A percentile compares a stretch with the other conserved stretches of the same genome.
These are phyloP conservation scores for Lactarius hatsudake DNA, from an alignment of 768 basidiomycete species.

Conservation along the genomic window DNA sequence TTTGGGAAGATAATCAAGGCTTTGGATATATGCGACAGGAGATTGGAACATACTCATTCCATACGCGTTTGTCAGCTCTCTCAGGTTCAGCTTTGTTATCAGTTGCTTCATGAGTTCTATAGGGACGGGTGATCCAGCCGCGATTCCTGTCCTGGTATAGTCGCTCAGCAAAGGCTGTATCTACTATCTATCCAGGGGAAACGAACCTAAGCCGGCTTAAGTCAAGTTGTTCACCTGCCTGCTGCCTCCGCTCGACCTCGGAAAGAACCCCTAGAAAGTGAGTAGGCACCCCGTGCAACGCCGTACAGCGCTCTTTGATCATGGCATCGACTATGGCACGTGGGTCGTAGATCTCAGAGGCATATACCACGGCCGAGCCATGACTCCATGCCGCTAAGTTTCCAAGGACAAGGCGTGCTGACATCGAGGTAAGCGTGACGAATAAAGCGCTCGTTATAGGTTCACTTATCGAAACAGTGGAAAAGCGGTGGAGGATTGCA, in stretches of 20 bases:
- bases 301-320: conserved; percentile 67
- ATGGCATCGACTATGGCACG: conserved; percentile 67
- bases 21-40: conserved; percentile 3
- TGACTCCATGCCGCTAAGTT: conserved; percentile 78
- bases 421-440: conserved; percentile 11
- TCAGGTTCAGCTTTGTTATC: conserved; percentile 63
- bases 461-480: conserved; percentile 84
- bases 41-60: conserved; percentile 70
- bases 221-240: conserved; percentile 46
- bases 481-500: conserved; percentile 85
- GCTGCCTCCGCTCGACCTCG: conserved; percentile 58
- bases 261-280: conserved; percentile 75
- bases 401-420: conserved; percentile 70
- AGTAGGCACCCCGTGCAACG: conserved; percentile 81
- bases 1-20: conserved; percentile 31
- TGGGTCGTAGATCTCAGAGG: conserved; percentile 63
- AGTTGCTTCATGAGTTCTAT: conserved; percentile 76
- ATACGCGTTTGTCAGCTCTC: conserved; percentile 73
- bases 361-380: conserved; percentile 71
- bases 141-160: conserved; percentile 67
- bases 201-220: conserved; percentile 60
- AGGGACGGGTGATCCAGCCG: conserved; percentile 75
- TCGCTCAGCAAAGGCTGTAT: neutral
- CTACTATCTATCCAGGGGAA: neutral
- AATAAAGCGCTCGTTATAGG: neutral